These are phyloP conservation scores for Talaromyces marneffei DNA, from an alignment of 2,329 filamentous ascomycete genomes.

Conservation along the genomic window DNA sequence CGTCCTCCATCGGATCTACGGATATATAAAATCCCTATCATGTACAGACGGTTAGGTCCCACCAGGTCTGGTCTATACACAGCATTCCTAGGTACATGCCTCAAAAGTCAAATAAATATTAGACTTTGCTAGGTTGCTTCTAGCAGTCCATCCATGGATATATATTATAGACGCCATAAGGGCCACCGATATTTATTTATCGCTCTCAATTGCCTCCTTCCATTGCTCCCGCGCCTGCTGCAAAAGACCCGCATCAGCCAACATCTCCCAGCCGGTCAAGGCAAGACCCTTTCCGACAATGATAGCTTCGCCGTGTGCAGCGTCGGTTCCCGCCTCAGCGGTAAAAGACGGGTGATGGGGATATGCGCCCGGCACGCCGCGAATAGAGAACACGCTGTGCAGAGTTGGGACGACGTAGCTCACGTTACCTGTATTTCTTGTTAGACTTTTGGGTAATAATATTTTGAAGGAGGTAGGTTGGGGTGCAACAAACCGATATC, in stretches of 20 bases:
- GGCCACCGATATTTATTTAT: not conserved
- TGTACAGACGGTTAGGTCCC: too few relatives aligned
- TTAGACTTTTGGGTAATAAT: too few relatives aligned
- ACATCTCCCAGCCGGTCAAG: constrained; percentile 29
- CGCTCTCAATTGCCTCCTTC: constrained; percentile 15
- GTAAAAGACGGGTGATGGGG: constrained; percentile 42
- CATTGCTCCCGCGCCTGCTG: constrained; percentile 23
- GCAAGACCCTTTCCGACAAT: constrained; percentile 45
- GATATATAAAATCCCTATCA: too few relatives aligned
- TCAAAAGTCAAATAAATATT: too few relatives aligned
- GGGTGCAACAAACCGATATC: constrained; percentile 44
- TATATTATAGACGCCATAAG: too few relatives aligned
- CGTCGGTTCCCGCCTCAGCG: constrained; percentile 39
- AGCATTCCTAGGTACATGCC: too few relatives aligned
- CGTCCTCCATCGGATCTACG: too few relatives aligned
- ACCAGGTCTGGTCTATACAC: too few relatives aligned
- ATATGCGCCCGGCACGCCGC: constrained; percentile 29
- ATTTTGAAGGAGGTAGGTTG: too few relatives aligned
- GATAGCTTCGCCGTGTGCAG: constrained; percentile 39
- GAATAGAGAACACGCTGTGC: constrained; percentile 46
- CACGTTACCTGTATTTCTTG: constrained; percentile 41
- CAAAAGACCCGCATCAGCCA: constrained; percentile 23
- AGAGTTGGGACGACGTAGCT: constrained; percentile 44
- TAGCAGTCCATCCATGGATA: too few relatives aligned
- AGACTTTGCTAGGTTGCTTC: not conserved